These are phyloP conservation scores for Wallacemonas sp. DNA, from an alignment of 208 protist genomes.

Conservation along the genomic window DNA sequence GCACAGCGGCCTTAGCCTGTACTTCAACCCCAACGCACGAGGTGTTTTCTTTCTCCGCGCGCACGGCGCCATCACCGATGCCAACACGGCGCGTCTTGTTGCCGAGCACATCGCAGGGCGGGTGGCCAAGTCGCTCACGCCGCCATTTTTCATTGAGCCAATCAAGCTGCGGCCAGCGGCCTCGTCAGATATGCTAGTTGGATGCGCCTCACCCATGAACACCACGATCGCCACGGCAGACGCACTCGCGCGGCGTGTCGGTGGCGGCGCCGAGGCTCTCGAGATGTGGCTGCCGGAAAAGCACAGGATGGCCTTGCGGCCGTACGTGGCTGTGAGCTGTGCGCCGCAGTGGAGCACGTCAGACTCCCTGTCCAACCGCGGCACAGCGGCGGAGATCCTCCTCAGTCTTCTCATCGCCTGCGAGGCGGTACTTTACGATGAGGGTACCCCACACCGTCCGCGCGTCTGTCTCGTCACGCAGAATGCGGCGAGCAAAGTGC, in stretches of 20 bases:
- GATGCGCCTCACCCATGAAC: no score
- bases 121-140: conserved; percentile 6
- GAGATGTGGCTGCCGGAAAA: conserved; percentile 81
- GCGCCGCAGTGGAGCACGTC: conserved; percentile 16
- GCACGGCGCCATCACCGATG: conserved; percentile 6
- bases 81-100: conserved; percentile 4
- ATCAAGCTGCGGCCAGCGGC: background rate
- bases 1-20: conserved; percentile 54
- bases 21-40: conserved; percentile 25
- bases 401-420: conserved; percentile 9
- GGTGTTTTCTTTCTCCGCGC: conserved; percentile 17
- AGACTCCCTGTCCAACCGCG: background rate
- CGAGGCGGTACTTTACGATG: conserved; percentile 22
- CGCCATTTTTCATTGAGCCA: conserved; percentile 3
- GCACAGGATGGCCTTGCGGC: conserved; percentile 64
- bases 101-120: conserved; percentile 5
- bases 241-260: background rate
- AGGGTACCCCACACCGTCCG: conserved; percentile 6
- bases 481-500: conserved; percentile 12
- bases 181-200: no score
- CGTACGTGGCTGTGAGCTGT: conserved; percentile 29
- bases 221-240: background rate
- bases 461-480: conserved; percentile 28
- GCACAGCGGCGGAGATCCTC: background rate
- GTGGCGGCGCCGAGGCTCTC: background rate